These are phyloP conservation scores for Scutellaria barbata DNA, from an alignment of 257 asterid species.

Conservation along the genomic window DNA sequence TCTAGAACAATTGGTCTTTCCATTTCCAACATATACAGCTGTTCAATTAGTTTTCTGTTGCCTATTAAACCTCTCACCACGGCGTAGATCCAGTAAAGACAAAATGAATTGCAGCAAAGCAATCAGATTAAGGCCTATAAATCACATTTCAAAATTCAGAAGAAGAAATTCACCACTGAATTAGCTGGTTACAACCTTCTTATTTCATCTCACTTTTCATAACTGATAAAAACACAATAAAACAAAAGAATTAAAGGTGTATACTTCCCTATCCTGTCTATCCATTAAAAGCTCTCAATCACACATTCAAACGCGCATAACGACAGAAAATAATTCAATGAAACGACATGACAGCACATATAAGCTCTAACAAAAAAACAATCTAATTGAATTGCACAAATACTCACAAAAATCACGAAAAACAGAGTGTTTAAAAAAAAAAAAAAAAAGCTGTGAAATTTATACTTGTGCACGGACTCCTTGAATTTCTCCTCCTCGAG, in stretches of 20 bases:
- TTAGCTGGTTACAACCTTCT: not conserved
- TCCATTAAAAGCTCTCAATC: conserved; percentile 37
- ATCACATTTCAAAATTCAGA: conserved; percentile 13
- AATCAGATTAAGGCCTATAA: conserved; percentile 11
- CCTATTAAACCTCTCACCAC: conserved; percentile 20
- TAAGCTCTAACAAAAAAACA: conserved; percentile 18
- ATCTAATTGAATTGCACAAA: conserved; percentile 7
- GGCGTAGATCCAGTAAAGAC: conserved; percentile 21
- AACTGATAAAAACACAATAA: conserved; percentile 12
- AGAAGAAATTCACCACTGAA: conserved; percentile 24
- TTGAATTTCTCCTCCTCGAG: conserved; percentile 97
- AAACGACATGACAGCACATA: conserved; percentile 14
- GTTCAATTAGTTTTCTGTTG: not conserved
- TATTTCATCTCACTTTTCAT: not conserved
- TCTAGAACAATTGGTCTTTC: not conserved
- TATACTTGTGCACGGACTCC: conserved; percentile 87
- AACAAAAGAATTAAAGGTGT: conserved; percentile 28
- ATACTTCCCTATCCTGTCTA: conserved; percentile 23
- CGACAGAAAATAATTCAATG: conserved; percentile 32
- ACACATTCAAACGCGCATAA: conserved; percentile 29
- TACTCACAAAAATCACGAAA: conserved; percentile 2
- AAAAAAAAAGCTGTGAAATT: not conserved
- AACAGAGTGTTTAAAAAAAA: not conserved
- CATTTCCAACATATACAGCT: conserved; percentile 25
- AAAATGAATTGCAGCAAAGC: not conserved